Evolutionary conservation across 2,329 filamentous ascomycete species (phyloP).

Genomic region (Calonectria multiphialidica): DNA sequence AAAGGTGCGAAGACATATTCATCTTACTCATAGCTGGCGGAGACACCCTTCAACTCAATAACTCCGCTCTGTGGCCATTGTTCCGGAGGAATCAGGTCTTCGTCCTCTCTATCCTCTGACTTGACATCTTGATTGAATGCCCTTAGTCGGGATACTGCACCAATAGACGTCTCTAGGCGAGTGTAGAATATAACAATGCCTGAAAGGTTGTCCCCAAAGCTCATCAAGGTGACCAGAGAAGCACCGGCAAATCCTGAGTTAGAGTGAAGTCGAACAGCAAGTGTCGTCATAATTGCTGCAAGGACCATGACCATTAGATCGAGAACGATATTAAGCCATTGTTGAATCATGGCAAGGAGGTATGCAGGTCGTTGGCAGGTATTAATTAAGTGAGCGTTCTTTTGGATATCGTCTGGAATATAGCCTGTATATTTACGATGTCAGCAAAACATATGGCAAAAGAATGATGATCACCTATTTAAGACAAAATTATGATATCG

Average conservation of each 20-base stretch:
- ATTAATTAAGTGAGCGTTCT: constrained; percentile 53
- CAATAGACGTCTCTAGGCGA: constrained; percentile 45
- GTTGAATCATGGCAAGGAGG: constrained; percentile 67
- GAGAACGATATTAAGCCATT: constrained; percentile 67
- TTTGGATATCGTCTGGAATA: neutral
- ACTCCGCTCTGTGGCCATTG: constrained; percentile 22
- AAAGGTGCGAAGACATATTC: neutral
- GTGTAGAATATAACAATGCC: constrained; percentile 50
- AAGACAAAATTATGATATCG: neutral
- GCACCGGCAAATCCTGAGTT: constrained; percentile 55
- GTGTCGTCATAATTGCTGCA: constrained; percentile 59
- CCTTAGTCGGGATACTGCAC: constrained; percentile 40
- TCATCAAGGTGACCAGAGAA: constrained; percentile 52
- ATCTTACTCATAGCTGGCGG: constrained; percentile 27
- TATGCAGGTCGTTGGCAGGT: constrained; percentile 69
- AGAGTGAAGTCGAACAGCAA: constrained; percentile 58
- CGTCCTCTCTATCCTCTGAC: constrained; percentile 15
- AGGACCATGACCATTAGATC: constrained; percentile 62
- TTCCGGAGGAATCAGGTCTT: neutral
- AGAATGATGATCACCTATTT: neutral
- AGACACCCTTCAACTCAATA: constrained; percentile 18
- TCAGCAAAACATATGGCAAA: neutral
- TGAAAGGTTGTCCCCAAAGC: constrained; percentile 43
- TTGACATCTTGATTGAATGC: constrained; percentile 17
- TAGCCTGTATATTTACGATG: neutral